A percentile compares a stretch with the other conserved stretches of the same genome.
Evolutionary conservation across 1,284 basidiomycete genomes (phyloP).

Genomic region (Mycena citricolor): DNA sequence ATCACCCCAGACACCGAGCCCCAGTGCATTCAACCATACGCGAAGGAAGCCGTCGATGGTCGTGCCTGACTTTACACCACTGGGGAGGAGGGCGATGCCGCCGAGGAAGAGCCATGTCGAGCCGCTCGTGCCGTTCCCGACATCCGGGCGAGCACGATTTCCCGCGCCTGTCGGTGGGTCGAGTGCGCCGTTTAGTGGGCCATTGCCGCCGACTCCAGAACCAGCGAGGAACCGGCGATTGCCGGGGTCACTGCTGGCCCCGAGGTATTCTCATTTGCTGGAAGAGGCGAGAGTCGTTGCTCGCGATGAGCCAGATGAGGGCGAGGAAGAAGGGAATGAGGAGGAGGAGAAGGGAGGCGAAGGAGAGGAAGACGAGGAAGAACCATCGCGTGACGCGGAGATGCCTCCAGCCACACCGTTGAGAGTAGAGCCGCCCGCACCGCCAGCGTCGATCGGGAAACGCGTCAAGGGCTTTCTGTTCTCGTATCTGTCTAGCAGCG

Average conservation of each 20-base stretch:
- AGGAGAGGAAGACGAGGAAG: slow-evolving; percentile 1
- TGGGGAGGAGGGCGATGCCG: slow-evolving; percentile 33
- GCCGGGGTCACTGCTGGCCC: slow-evolving; percentile 45
- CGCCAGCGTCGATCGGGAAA: slow-evolving; percentile 33
- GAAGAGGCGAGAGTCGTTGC: slow-evolving; percentile 46
- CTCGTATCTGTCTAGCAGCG: slow-evolving; percentile 57
- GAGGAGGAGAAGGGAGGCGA: slow-evolving; percentile 6
- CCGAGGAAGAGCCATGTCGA: too few relatives aligned
- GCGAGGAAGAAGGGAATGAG: slow-evolving; percentile 9
- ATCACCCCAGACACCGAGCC: slow-evolving; percentile 9
- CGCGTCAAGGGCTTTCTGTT: slow-evolving; percentile 54
- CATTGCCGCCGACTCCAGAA: slow-evolving; percentile 24
- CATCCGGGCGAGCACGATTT: slow-evolving; percentile 21
- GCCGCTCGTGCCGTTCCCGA: too few relatives aligned
- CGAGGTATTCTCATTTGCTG: slow-evolving; percentile 57
- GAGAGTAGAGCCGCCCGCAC: slow-evolving; percentile 14
- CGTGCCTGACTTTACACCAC: slow-evolving; percentile 53
- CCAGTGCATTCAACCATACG: background rate
- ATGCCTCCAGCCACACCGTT: slow-evolving; percentile 23
- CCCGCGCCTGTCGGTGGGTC: slow-evolving; percentile 28
- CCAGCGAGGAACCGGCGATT: slow-evolving; percentile 26
- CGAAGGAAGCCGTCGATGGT: slow-evolving; percentile 33
- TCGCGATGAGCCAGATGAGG: background rate
- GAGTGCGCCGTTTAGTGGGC: slow-evolving; percentile 34
- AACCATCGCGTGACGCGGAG: slow-evolving; percentile 13